Conservation (phyloP, 352 stramenopile genomes). For the Phytopythium sindhum region DNA sequence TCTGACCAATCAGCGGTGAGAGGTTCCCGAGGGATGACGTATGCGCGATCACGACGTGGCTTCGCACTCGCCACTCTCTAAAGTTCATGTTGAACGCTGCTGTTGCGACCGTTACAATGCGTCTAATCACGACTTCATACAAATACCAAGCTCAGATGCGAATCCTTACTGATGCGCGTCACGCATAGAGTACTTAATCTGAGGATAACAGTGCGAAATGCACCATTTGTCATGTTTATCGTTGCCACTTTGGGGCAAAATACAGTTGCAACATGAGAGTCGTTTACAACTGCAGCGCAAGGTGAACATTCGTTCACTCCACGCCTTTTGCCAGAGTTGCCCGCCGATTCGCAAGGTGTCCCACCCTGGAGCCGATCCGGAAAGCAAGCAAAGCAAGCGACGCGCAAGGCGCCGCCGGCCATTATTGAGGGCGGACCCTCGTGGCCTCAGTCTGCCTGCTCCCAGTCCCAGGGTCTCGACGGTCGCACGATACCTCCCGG, state of each 20-base stretch:
- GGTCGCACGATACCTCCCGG: background rate
- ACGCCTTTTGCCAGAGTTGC: background rate
- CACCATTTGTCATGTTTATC: background rate
- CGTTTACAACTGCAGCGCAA: background rate
- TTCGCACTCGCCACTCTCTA: background rate
- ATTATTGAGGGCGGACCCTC: background rate
- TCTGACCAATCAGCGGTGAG: conserved; percentile 8
- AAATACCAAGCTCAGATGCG: background rate
- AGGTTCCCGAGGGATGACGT: background rate
- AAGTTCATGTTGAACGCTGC: conserved; percentile 6
- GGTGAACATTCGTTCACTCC: background rate
- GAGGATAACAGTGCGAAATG: background rate
- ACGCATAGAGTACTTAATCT: background rate
- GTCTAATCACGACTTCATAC: background rate
- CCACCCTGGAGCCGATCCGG: background rate
- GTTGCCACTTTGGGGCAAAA: background rate
- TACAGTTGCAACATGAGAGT: background rate
- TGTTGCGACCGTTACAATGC: background rate
- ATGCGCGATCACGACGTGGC: conserved; percentile 9
- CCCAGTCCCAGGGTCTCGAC: too few species aligned
- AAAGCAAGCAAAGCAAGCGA: conserved; percentile 2
- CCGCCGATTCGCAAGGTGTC: conserved; percentile 3
- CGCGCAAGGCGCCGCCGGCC: background rate
- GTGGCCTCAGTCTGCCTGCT: too few species aligned
- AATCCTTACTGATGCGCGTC: background rate